phyloP scores from a whole-genome alignment of 768 basidiomycete genomes.

The Phlegmacium glaucopus region DNA sequence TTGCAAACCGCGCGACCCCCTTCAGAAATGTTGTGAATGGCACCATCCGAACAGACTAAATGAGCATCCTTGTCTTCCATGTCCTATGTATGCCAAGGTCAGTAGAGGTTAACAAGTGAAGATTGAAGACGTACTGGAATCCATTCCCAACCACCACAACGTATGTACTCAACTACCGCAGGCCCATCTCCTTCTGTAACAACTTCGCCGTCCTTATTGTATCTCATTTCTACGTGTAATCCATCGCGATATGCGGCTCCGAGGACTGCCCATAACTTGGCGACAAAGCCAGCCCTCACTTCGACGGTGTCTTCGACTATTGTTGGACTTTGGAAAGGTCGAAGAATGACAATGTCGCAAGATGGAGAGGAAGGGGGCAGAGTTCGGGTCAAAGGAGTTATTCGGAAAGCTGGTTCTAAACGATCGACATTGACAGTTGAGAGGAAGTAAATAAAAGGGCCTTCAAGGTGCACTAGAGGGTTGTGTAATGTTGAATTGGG shows the following conservation, averaged over 20 bases:
- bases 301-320: conserved; percentile 37
- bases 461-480: conserved; percentile 48
- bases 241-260: conserved; percentile 78
- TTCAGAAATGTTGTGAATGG: conserved; percentile 56
- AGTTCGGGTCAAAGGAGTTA: conserved; percentile 58
- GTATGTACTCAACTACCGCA: conserved; percentile 70
- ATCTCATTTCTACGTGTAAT: conserved; percentile 60
- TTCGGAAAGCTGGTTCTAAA: conserved; percentile 78
- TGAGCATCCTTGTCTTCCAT: conserved; percentile 58
- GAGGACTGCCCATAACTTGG: conserved; percentile 52
- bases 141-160: conserved; percentile 87
- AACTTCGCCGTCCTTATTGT: conserved; percentile 42
- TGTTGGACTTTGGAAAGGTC: conserved; percentile 63
- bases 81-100: conserved; percentile 39
- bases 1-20: conserved; percentile 57
- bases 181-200: conserved; percentile 42
- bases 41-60: conserved; percentile 78
- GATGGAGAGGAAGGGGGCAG: conserved; percentile 42
- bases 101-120: neutral
- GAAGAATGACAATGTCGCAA: conserved; percentile 74
- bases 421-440: conserved; percentile 82
- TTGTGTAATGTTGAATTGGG: conserved; percentile 28
- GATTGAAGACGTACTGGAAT: conserved; percentile 54
- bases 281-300: conserved; percentile 46
- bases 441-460: conserved; percentile 86